Evolutionary conservation across 2,329 filamentous ascomycete genomes (phyloP).

Genomic region (Xylariales sp.): DNA sequence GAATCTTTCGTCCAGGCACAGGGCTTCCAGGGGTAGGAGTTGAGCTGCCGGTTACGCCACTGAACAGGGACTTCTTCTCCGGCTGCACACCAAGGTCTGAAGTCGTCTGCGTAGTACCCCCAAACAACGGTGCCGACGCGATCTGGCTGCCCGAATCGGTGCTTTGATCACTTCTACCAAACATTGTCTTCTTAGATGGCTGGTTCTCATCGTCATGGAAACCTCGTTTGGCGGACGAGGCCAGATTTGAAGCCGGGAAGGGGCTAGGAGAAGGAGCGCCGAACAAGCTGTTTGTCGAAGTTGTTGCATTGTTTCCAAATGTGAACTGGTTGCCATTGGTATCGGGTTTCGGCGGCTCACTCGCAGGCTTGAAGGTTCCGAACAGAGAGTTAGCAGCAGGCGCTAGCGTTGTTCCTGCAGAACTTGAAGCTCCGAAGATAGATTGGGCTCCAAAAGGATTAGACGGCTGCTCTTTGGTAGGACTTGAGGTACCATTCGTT

Average conservation of each 20-base stretch:
- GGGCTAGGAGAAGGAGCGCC: conserved; percentile 15
- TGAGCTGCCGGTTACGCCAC: not conserved
- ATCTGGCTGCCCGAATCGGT: conserved; percentile 1
- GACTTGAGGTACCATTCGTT: conserved; percentile 7
- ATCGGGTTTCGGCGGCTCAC: conserved; percentile 2
- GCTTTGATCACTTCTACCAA: conserved; percentile 3
- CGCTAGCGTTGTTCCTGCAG: conserved; percentile 10
- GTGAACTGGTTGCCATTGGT: conserved; percentile 4
- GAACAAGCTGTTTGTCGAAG: conserved; percentile 14
- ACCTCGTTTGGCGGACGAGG: conserved; percentile 4
- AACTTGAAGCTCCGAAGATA: conserved; percentile 1
- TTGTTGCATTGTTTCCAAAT: conserved; percentile 14
- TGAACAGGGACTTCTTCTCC: conserved; percentile 6
- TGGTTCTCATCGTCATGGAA: conserved; percentile 1
- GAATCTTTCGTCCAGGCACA: conserved; percentile 3
- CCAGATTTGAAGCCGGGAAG: not conserved
- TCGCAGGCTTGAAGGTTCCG: conserved; percentile 6
- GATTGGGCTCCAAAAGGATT: conserved; percentile 2
- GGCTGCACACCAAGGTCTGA: not conserved
- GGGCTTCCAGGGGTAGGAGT: conserved; percentile 1
- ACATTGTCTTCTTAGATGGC: conserved; percentile 7
- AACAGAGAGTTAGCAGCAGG: conserved; percentile 12
- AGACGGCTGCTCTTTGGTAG: conserved; percentile 1
- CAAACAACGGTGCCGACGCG: conserved; percentile 9
- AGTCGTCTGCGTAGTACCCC: conserved; percentile 14